Conservation (phyloP, 495 filamentous ascomycete species). For the Talaromyces adpressus region DNA sequence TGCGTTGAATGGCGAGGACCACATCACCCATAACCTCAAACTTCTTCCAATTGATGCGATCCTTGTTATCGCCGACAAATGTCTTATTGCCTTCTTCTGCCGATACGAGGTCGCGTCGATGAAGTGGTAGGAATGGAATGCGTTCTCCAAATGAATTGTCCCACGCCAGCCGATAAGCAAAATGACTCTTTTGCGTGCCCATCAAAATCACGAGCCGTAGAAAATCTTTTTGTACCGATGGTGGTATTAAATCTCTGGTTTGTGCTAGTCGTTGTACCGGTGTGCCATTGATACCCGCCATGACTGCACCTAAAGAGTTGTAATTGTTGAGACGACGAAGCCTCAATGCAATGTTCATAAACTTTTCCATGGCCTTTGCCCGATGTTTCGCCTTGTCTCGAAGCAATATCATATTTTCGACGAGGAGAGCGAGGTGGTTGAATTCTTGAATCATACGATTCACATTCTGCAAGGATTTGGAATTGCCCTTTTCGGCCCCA, state of each 20-base stretch:
- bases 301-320: constrained; percentile 84
- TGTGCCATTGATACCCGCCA: constrained; percentile 86
- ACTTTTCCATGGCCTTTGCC: constrained; percentile 83
- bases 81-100: constrained; percentile 91
- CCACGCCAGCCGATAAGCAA: constrained; percentile 92
- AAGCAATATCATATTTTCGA: constrained; percentile 84
- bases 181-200: constrained; percentile 84
- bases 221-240: constrained; percentile 67
- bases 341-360: constrained; percentile 77
- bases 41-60: constrained; percentile 94
- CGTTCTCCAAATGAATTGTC: constrained; percentile 84
- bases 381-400: constrained; percentile 95
- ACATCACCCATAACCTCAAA: constrained; percentile 95
- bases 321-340: constrained; percentile 93
- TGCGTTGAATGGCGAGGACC: constrained; percentile 80
- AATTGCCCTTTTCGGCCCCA: constrained; percentile 62
- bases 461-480: constrained; percentile 74
- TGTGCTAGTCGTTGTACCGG: constrained; percentile 79
- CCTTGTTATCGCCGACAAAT: constrained; percentile 65
- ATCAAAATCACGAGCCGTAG: constrained; percentile 87
- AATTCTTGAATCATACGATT: constrained; percentile 93
- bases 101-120: constrained; percentile 78
- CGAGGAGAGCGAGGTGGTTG: constrained; percentile 89
- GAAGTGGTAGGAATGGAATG: constrained; percentile 92
- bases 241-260: constrained; percentile 70